phyloP scores from a whole-genome alignment of 257 asterid species.

The Solanum medicagineum region DNA sequence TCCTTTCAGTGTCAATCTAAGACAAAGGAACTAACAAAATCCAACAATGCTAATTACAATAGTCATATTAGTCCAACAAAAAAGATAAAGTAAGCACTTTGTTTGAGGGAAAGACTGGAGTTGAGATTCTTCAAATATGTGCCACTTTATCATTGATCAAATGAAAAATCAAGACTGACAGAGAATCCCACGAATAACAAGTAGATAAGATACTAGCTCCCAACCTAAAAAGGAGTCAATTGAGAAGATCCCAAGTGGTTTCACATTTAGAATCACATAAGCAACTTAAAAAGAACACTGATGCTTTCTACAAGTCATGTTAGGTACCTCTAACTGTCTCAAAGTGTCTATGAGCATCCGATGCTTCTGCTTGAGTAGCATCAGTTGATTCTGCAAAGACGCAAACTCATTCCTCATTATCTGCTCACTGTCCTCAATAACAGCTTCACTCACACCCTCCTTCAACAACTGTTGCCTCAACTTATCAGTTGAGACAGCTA shows the following conservation, averaged over 20 bases:
- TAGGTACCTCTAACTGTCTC: conserved; percentile 92
- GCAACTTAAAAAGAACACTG: conserved; percentile 21
- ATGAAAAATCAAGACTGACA: background rate
- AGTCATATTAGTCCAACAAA: too few species aligned
- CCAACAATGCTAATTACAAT: background rate
- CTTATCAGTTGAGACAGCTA: conserved; percentile 58
- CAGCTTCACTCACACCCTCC: conserved; percentile 56
- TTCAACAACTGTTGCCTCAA: conserved; percentile 68
- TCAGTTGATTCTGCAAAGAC: conserved; percentile 62
- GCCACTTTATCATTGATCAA: background rate
- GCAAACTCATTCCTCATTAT: conserved; percentile 74
- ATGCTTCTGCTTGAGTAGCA: conserved; percentile 75
- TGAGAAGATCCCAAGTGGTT: conserved; percentile 15
- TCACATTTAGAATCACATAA: conserved; percentile 10
- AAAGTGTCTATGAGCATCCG: conserved; percentile 69
- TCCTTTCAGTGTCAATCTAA: background rate
- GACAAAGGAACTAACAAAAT: background rate
- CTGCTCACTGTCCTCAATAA: conserved; percentile 75
- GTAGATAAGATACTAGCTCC: background rate
- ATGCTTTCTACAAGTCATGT: conserved; percentile 23
- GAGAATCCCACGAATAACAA: background rate
- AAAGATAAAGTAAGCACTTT: too few species aligned
- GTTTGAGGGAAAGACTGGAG: background rate
- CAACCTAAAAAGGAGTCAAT: conserved; percentile 6
- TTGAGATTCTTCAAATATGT: background rate